These are phyloP conservation scores for Microbotryomycetes sp. DNA, from an alignment of 1,284 basidiomycete species.

Conservation along the genomic window DNA sequence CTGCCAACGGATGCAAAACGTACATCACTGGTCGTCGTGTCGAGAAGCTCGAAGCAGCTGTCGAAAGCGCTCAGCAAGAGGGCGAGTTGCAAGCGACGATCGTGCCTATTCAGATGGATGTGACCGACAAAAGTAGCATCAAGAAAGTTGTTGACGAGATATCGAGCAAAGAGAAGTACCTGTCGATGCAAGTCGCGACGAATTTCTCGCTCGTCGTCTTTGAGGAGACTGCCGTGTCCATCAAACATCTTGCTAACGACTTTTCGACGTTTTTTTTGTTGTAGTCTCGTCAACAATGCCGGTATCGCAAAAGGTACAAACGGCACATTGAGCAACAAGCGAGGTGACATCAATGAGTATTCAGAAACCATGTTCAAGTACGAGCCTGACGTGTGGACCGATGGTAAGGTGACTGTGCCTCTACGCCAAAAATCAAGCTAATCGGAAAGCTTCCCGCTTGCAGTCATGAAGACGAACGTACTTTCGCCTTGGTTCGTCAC, in stretches of 20 bases:
- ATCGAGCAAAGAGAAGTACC: not conserved
- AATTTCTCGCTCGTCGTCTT: slow-evolving; percentile 38
- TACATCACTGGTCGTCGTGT: slow-evolving; percentile 36
- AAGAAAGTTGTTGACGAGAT: slow-evolving; percentile 20
- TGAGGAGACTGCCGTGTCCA: slow-evolving; percentile 24
- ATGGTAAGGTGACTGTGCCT: slow-evolving; percentile 34
- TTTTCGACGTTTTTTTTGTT: slow-evolving; percentile 24
- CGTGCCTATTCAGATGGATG: slow-evolving; percentile 41
- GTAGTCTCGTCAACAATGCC: not conserved
- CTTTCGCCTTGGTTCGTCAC: slow-evolving; percentile 44
- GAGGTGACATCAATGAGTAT: slow-evolving; percentile 41
- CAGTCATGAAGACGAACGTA: slow-evolving; percentile 42
- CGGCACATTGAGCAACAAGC: slow-evolving; percentile 26
- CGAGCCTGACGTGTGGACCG: slow-evolving; percentile 37
- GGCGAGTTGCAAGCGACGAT: slow-evolving; percentile 34
- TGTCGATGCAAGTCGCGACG: not conserved
- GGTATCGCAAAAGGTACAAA: not conserved
- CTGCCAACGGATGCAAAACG: slow-evolving; percentile 47
- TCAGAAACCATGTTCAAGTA: slow-evolving; percentile 42
- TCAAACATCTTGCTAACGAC: no score
- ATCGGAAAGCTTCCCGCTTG: slow-evolving; percentile 44
- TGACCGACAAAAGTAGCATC: slow-evolving; percentile 42
- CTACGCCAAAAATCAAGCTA: slow-evolving; percentile 38
- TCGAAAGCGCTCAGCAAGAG: slow-evolving; percentile 21
- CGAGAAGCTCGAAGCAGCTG: slow-evolving; percentile 39